Conservation (phyloP, 148 eudicot genomes). For the Chenopodium berlandieri region DNA sequence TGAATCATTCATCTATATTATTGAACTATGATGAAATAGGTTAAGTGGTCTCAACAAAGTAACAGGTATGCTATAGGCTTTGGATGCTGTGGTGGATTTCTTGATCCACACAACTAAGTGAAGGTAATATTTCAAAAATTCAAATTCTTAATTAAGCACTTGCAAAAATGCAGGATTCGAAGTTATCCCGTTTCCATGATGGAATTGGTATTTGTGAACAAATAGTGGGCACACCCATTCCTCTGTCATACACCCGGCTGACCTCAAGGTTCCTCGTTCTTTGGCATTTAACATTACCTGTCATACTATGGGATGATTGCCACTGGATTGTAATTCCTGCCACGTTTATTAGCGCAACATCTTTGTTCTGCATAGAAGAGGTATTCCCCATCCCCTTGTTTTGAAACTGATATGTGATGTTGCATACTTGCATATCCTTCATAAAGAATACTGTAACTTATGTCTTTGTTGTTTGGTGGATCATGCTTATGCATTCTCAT, state of each 20-base stretch:
- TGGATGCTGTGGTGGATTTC: background rate
- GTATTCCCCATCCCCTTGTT: constrained; percentile 31
- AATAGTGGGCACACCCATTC: constrained; percentile 76
- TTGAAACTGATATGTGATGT: background rate
- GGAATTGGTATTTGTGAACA: constrained; percentile 91
- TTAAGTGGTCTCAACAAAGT: background rate
- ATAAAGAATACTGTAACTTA: too few species aligned
- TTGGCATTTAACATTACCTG: constrained; percentile 95
- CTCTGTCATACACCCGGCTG: constrained; percentile 93
- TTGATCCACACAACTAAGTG: background rate
- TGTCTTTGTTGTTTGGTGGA: too few species aligned
- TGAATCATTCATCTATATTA: background rate
- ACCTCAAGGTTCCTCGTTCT: constrained; percentile 93
- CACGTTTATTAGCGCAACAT: constrained; percentile 86
- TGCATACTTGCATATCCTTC: background rate
- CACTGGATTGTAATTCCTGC: constrained; percentile 98
- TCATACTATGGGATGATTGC: constrained; percentile 97
- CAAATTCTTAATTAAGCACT: background rate
- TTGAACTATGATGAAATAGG: background rate
- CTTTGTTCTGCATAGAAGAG: constrained; percentile 97
- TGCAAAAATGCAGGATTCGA: constrained; percentile 64
- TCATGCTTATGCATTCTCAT: background rate
- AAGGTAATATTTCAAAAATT: background rate
- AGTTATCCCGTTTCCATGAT: constrained; percentile 78
- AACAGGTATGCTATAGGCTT: background rate